Evolutionary conservation across 345 rosid genomes (phyloP), one percentile per base, ranked within the genome.

Genomic region (Cardiospermum halicacabum): DNA sequence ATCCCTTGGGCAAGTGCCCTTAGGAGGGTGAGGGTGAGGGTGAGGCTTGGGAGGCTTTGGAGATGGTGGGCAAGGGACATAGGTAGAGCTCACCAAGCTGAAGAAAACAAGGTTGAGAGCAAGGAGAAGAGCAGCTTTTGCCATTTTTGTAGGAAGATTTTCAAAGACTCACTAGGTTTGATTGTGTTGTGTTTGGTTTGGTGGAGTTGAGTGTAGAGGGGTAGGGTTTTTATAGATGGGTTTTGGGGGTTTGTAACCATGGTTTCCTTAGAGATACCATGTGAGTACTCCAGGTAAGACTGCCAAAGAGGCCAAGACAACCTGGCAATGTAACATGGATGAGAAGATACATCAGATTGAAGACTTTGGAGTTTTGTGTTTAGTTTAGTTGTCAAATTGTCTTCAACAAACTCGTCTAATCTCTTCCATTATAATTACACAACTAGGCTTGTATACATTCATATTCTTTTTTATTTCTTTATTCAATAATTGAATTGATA

Each of bases 21-120:
- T 56, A 81, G 75, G 5, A 78, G 60, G 65, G 79, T 76, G 32
- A 62, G 22, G 37, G 30, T 62, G 65, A 30, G 68, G 71, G 56
- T 47, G 75, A 31, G 42, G 28, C n/a, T 54, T 53, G 15, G 60
- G 64, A 32, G 48, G 57, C 31, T 60, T 64, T 1, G 80, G 75
- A 13, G 81, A 43, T 58, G 85, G 82, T 12, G 81, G 83, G 74
- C 75, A 67, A 47, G 81, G 77, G 51, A 69, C 77, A 48, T 58
- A 21, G 64, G 84, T 77, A 9, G 90, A 82, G 63, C 75, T 78
- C 13, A 86, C 92, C 62, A 81, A 22, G 6, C 77, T 82, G 86
- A 81, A 85, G 76, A 85, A 79, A 30, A 91, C 64, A 69, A 86
- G 82, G 81, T 81, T 82, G 60, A 89, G 69, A 68, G 81, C 58